Evolutionary conservation across 805 yeast genomes (phyloP).

Genomic region (Zygoascus ofunaensis): DNA sequence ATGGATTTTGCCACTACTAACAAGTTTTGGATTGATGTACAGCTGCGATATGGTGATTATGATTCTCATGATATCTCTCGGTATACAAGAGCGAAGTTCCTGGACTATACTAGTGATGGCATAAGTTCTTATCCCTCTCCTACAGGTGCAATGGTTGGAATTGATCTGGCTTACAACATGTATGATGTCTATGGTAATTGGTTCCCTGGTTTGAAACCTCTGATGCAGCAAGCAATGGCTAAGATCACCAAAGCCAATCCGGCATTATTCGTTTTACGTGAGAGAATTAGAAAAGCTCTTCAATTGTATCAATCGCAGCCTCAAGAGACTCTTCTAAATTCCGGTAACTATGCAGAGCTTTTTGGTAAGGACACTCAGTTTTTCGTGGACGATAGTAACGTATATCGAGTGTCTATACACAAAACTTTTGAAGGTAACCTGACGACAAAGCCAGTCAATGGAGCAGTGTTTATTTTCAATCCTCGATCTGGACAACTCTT

Average conservation of each 20-base stretch:
- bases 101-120: conserved; percentile 87
- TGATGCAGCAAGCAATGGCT: conserved; percentile 84
- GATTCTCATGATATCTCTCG: conserved; percentile 96
- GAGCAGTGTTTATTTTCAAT: conserved; percentile 81
- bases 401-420: conserved; percentile 85
- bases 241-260: conserved; percentile 94
- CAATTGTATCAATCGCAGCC: conserved; percentile 92
- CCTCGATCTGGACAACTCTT: conserved; percentile 88
- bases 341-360: conserved; percentile 82
- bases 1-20: conserved; percentile 46
- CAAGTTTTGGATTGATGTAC: conserved; percentile 92
- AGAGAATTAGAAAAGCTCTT: conserved; percentile 85
- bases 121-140: conserved; percentile 83
- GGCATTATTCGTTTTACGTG: conserved; percentile 81
- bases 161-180: conserved; percentile 92
- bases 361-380: conserved; percentile 77
- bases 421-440: conserved; percentile 87
- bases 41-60: conserved; percentile 90
- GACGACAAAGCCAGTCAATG: conserved; percentile 87
- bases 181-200: conserved; percentile 95
- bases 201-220: conserved; percentile 89
- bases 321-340: conserved; percentile 81
- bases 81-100: conserved; percentile 82
- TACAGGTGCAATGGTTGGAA: conserved; percentile 82
- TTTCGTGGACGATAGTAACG: conserved; percentile 89